Conservation (phyloP, 345 rosid genomes). For the Eucalyptus virginea region DNA sequence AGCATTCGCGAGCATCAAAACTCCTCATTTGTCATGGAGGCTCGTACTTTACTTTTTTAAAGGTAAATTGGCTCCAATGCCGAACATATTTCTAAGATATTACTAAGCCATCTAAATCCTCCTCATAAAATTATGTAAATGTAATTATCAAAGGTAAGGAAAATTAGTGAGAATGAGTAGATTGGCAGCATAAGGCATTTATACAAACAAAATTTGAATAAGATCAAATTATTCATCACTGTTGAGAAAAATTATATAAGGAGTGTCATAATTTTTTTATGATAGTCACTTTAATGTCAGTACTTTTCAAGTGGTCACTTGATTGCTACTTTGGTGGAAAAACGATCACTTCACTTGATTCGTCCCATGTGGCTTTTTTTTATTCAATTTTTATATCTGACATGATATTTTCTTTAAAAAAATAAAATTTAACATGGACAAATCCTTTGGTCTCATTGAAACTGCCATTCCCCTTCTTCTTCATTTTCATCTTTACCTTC, state of each 20-base stretch:
- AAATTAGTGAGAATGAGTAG: not conserved
- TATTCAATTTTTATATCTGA: not conserved
- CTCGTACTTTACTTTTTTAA: not conserved
- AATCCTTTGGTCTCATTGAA: not conserved
- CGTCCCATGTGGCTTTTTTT: not conserved
- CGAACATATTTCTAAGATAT: not conserved
- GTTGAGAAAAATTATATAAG: not conserved
- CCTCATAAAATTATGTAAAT: not conserved
- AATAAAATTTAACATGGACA: not conserved
- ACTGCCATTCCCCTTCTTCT: not conserved
- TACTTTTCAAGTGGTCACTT: not conserved
- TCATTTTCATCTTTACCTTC: not conserved
- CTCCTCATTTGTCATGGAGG: not conserved
- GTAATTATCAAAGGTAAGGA: not conserved
- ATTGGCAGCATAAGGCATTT: not conserved
- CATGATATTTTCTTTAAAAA: not conserved
- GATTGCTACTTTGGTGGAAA: not conserved
- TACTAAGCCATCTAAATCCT: not conserved
- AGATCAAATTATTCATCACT: not conserved
- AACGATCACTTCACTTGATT: not conserved
- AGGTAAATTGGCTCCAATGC: not conserved
- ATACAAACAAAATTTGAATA: not conserved
- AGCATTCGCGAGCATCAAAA: not conserved
- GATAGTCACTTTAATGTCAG: fast-evolving
- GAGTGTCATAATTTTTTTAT: not conserved